Base-by-base conservation (phyloP, 2,329 filamentous ascomycete species). In the Neofusicoccum sp. region DNA sequence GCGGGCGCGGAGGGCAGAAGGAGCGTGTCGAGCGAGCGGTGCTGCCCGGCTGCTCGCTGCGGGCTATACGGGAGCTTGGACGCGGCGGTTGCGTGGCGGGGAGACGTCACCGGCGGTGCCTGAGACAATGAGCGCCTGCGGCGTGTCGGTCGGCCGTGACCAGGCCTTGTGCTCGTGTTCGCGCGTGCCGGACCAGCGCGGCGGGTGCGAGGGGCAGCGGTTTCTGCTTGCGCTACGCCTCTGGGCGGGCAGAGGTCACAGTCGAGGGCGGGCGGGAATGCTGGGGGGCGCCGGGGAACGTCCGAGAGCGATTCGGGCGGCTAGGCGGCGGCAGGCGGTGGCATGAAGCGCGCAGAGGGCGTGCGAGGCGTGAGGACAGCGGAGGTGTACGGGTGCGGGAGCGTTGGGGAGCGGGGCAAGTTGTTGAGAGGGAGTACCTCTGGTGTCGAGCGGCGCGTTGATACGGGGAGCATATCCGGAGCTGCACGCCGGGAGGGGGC, bases 341-440 rank as follows among this genome's bases (percentile, higher is more conserved):
- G 26, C 44, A 60, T 48, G 43, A 59, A 41, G 36, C 41, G 14
- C 44, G 31, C 43, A 60, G 56, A 41, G n/a, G 20, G 40, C 4
- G 4, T 16, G 44, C 14, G 26, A 28, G 38, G 57, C 44, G 43
- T 36, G 38, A 40, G 28, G 38, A 20, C 20, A 20, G 20, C 20
- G 20, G 26, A n/a, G 31, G 43, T 31, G n/a, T 26, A 31, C 8
- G 30, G 45, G 26, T 16, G 36, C 28, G 51, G 51, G 31, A 51
- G 57, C 31, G 57, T 51, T 60, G 45, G 44, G 20, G 45, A 33
- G 57, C 28, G 57, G 57, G 36, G 57, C 33, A 49, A 49, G 57
- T 60, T 51, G 57, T 60, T 60, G 57, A 59, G 43, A 45, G 57
- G 44, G 28, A n/a, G 57, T 60, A 60, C 56, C 34, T 59, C 31